Evolutionary conservation across 306 rosid species (phyloP), one percentile per base, ranked within the genome.

Genomic region (Comarum palustre): DNA sequence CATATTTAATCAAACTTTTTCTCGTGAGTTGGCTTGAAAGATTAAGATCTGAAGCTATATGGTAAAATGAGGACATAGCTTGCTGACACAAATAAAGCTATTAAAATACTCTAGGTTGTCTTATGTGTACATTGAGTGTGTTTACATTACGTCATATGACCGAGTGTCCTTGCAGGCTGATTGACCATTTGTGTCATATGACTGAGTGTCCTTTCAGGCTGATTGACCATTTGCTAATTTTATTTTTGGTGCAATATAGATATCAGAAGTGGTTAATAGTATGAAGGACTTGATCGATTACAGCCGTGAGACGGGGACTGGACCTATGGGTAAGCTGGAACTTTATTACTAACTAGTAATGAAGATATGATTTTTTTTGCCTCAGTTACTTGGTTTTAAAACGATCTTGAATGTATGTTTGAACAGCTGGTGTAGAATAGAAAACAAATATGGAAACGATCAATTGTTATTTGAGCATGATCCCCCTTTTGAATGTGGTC

Each of bases 271-370:
- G 71, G 98, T 93, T 76, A 93, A 93, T 85, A 93, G 98, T 78
- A 89, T 93, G 98, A 93, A 93, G 78, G 98, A 93, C 87, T 86
- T 93, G 88, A 90, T 93, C 77, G 97, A 90, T 89, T 89, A 90
- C 90, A 90, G 98, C 86, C 85, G 93, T 82, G 93, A 93, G 82
- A 89, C 96, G 12, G 81, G 77, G 63, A 85, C 89, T 66, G 98
- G 98, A 66, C 98, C 98, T 68, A 89, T 93, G 96, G 98, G 98
- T 93, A 79, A 85, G 96, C 71, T 66, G 74, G 74, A 25, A 57
- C 41, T 70, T 76, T 78, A 29, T 13, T 45, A 41, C 77, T 32
- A 48, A 46, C 57, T 59, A 39, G 2, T 55, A 15, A 55, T 25
- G 17, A 16, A 70, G 4, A 52, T 52, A 52, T 52, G 29, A 4